These are phyloP conservation scores for Hypoxylon sp. DNA, from an alignment of 2,329 filamentous ascomycete genomes.

Conservation along the genomic window DNA sequence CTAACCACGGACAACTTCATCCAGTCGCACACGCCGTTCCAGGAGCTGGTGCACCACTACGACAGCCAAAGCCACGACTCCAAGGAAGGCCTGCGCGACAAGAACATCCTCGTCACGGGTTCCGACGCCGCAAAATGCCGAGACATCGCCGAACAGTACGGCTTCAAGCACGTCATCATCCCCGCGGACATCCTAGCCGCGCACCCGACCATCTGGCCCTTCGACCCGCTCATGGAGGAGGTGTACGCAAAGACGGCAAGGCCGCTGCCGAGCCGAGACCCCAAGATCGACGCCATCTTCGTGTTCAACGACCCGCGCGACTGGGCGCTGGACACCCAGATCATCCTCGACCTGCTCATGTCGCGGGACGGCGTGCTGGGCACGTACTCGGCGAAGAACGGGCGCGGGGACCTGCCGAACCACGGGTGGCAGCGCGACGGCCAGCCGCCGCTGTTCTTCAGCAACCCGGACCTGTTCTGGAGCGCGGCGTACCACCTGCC, in stretches of 20 bases:
- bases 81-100: slow-evolving; percentile 63
- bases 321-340: slow-evolving; percentile 90
- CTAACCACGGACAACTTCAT: slow-evolving; percentile 80
- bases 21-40: slow-evolving; percentile 91
- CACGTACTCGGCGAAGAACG: slow-evolving; percentile 81
- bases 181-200: slow-evolving; percentile 84
- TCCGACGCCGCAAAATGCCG: slow-evolving; percentile 76
- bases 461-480: slow-evolving; percentile 92
- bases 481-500: slow-evolving; percentile 86
- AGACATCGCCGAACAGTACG: slow-evolving; percentile 80
- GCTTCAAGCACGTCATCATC: slow-evolving; percentile 85
- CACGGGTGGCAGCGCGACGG: slow-evolving; percentile 84
- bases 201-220: slow-evolving; percentile 85
- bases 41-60: slow-evolving; percentile 67
- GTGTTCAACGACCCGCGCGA: slow-evolving; percentile 97
- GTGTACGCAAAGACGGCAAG: slow-evolving; percentile 71
- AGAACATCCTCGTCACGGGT: slow-evolving; percentile 81
- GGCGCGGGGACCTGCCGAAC: slow-evolving; percentile 72
- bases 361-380: slow-evolving; percentile 84
- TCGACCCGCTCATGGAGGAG: slow-evolving; percentile 73
- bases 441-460: slow-evolving; percentile 87
- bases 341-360: slow-evolving; percentile 85
- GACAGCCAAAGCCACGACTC: neutral
- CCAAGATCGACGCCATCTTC: slow-evolving; percentile 88
- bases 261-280: slow-evolving; percentile 66